Evolutionary conservation across 441 rosid species (phyloP).

Genomic region (Rhodomyrtus psidioides): DNA sequence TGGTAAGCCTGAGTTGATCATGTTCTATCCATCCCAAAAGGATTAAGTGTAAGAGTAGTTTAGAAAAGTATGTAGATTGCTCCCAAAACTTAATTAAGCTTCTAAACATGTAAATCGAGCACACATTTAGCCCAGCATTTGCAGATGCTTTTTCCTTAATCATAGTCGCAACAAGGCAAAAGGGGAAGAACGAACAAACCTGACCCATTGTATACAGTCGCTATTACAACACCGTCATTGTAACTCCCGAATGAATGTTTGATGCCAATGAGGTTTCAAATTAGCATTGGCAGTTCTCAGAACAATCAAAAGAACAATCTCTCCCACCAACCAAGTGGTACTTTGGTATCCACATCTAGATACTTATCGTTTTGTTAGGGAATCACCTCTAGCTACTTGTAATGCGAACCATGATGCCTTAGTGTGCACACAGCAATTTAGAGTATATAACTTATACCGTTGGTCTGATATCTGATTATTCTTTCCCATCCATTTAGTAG

Average conservation of each 20-base stretch:
- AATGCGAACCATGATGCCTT: not conserved
- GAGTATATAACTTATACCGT: not conserved
- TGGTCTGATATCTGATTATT: not conserved
- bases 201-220: not conserved
- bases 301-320: not conserved
- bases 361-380: not conserved
- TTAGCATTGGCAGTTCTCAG: not conserved
- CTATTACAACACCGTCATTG: not conserved
- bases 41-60: not conserved
- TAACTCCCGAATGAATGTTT: not conserved
- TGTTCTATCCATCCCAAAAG: not conserved
- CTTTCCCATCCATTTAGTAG: not conserved
- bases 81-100: not conserved
- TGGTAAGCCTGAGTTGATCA: not conserved
- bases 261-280: not conserved
- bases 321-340: conserved; percentile 16
- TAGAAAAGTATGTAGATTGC: not conserved
- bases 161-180: not conserved
- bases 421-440: not conserved
- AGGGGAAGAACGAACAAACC: not conserved
- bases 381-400: not conserved
- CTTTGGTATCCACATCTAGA: not conserved
- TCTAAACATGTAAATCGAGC: not conserved
- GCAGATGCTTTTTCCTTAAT: not conserved
- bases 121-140: not conserved